Base-by-base conservation (phyloP, 2,329 filamentous ascomycete species). In the Ophiocordyceps sinensis region DNA sequence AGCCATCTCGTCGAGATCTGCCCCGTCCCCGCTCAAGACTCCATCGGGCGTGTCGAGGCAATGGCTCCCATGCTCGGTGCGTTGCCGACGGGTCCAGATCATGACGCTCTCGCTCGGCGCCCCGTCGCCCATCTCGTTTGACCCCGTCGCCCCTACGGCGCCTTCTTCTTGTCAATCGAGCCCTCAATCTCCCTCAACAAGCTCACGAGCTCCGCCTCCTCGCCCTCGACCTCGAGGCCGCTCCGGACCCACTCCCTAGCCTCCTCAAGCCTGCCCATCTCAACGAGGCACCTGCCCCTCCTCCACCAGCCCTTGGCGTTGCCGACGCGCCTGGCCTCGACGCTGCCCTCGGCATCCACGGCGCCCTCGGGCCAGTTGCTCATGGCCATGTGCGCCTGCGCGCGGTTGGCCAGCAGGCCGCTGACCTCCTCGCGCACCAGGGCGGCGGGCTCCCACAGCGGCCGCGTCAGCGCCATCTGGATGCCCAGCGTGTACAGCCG, bases 261-360 rank as follows among this genome's bases (percentile, higher is more conserved):
- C 74, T 96, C 89, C 42, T 84, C 78, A 54, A 85, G 64, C 45
- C 89, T 64, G 1, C 83, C 82, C 91, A 96, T 96, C 75, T 98
- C 91, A 49, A 82, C 64, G 56, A 96, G 62, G 57, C 86, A 93
- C 65, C 78, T 79, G 10, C 85, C 91, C 46, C 85, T 71, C 46
- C 91, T 71, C 81, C 86, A 95, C 86, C 89, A 96, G 0, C 80
- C 88, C 75, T 96, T 96, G 1, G 85, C 79, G 60, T 98, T 96
- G 32, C 82, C 87, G 35, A 81, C 73, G 49, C 79, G 75, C 70
- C 89, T 88, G 47, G 85, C 79, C 68, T 94, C 88, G 36, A 94
- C 82, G 58, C 85, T 91, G 28, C 79, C 75, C 66, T 93, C 82
- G 4, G 87, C 88, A 62, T 98, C 91, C 6, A 86, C 71, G n/a